Percentiles rank a stretch among this genome's conserved stretches.
Evolutionary conservation across 2,329 filamentous ascomycete species (phyloP).

Genomic region (Corinectria fuckeliana): DNA sequence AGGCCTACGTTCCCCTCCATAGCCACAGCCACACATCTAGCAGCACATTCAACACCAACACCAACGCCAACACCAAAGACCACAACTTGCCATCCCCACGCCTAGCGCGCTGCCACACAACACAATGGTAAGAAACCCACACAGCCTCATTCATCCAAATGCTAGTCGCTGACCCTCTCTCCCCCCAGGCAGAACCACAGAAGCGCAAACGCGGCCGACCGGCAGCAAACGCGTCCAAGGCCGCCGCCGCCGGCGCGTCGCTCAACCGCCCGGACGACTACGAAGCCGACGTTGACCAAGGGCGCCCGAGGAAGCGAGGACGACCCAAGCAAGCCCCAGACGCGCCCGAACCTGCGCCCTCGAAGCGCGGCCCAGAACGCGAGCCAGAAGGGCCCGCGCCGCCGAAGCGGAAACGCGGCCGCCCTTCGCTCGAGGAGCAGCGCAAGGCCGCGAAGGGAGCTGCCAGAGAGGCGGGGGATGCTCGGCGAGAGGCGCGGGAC

Average conservation of each 20-base stretch:
- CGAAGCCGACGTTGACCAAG: conserved; percentile 37
- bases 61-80: neutral
- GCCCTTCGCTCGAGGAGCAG: conserved; percentile 36
- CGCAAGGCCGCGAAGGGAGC: conserved; percentile 22
- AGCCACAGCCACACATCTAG: conserved; percentile 4
- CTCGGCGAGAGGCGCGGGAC: conserved; percentile 8
- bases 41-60: conserved; percentile 8
- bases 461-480: conserved; percentile 21
- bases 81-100: neutral
- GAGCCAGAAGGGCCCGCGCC: conserved; percentile 30
- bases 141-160: neutral
- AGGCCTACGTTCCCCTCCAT: neutral
- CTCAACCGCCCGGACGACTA: conserved; percentile 31
- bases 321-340: conserved; percentile 21
- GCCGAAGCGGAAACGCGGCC: conserved; percentile 47
- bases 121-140: neutral
- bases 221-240: conserved; percentile 49
- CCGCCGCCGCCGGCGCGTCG: conserved; percentile 37
- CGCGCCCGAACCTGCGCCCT: conserved; percentile 10
- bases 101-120: conserved; percentile 1
- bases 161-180: neutral
- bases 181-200: conserved; percentile 38
- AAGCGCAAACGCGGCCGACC: conserved; percentile 54
- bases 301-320: conserved; percentile 32
- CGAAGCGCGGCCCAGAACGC: conserved; percentile 37